Conservation (phyloP, 768 basidiomycete genomes). For the Phylloporus rhodoxanthus region DNA sequence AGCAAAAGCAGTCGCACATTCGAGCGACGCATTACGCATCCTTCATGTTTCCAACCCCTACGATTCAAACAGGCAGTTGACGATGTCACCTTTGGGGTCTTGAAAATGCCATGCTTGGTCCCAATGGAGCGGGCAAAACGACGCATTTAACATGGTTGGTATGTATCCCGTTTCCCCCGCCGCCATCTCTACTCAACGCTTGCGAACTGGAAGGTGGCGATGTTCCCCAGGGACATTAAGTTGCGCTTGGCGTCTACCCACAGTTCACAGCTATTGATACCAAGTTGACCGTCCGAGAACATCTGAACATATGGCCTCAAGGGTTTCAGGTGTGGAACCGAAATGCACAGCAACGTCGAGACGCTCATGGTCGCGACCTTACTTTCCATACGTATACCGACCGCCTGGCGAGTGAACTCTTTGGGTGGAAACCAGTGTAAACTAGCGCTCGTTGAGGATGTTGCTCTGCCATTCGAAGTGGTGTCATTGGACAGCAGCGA, state of each 20-base stretch:
- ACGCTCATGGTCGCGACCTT: conserved; percentile 54
- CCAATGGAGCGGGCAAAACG: conserved; percentile 81
- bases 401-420: conserved; percentile 64
- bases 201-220: conserved; percentile 50
- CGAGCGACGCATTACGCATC: conserved; percentile 57
- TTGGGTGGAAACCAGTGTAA: conserved; percentile 81
- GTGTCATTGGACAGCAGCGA: no score
- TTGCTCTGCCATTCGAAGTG: no score
- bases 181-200: background rate
- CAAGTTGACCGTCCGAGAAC: conserved; percentile 73
- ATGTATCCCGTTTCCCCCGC: conserved; percentile 20
- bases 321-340: conserved; percentile 48
- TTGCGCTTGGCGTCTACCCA: conserved; percentile 74
- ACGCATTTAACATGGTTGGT: conserved; percentile 79
- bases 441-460: conserved; percentile 60
- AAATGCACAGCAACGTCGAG: conserved; percentile 50
- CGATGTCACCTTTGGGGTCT: conserved; percentile 62
- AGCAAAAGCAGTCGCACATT: conserved; percentile 41
- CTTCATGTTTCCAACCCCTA: conserved; percentile 60
- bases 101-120: conserved; percentile 62
- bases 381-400: conserved; percentile 57
- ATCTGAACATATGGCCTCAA: conserved; percentile 69
- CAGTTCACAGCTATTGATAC: conserved; percentile 81
- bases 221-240: conserved; percentile 61
- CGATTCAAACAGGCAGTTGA: conserved; percentile 55